Conservation (phyloP, 1,284 basidiomycete species). For the Wolfiporia cocos region DNA sequence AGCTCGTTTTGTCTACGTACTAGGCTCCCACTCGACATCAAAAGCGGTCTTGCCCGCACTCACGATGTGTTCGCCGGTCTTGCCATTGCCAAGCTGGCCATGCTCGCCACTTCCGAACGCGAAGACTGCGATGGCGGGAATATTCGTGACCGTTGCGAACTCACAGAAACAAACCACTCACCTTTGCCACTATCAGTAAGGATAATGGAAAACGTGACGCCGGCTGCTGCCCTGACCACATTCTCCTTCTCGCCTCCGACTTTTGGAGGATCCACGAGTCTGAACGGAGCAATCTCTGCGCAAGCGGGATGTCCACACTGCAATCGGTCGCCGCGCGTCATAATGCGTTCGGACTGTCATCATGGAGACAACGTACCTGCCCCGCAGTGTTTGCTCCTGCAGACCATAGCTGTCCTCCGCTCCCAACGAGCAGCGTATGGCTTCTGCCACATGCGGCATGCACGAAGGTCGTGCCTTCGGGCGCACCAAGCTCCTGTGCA, state of each 20-base stretch:
- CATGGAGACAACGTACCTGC: conserved; percentile 46
- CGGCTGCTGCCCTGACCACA: conserved; percentile 72
- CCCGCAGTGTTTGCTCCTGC: conserved; percentile 82
- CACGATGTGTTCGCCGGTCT: conserved; percentile 83
- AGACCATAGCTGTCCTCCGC: conserved; percentile 78
- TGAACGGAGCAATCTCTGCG: conserved; percentile 63
- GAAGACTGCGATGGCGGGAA: conserved; percentile 49
- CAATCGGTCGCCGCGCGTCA: not conserved
- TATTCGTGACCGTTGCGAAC: not conserved
- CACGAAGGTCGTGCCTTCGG: conserved; percentile 62
- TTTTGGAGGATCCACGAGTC: conserved; percentile 50
- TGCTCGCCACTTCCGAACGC: conserved; percentile 89
- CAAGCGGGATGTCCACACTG: conserved; percentile 70
- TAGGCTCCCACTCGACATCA: conserved; percentile 73
- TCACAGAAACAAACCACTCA: conserved; percentile 18
- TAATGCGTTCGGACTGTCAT: not conserved
- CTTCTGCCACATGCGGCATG: conserved; percentile 77
- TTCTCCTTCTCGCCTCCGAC: conserved; percentile 53
- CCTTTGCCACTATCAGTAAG: conserved; percentile 77
- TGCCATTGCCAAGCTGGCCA: conserved; percentile 89
- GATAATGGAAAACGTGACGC: conserved; percentile 79
- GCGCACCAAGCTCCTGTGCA: conserved; percentile 56
- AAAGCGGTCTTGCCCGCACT: conserved; percentile 79
- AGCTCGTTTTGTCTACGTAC: no score
- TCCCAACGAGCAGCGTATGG: conserved; percentile 82